Evolutionary conservation across 306 rosid genomes (phyloP), one percentile per base, ranked within the genome.

Genomic region (Carpinus viminea): DNA sequence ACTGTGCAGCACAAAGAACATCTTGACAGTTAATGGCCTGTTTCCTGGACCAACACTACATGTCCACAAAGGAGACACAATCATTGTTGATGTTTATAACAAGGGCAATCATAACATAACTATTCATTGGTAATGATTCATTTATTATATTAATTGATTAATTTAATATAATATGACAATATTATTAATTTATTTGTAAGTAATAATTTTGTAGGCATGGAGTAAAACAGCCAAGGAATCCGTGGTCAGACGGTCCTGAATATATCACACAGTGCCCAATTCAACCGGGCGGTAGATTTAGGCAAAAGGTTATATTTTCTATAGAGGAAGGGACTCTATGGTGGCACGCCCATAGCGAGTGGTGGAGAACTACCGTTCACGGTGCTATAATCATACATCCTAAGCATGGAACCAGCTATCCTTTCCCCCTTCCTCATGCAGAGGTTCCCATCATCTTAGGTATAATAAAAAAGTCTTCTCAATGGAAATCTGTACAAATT

Each of bases 281-380:
- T 8, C 79, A 76, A 71, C 82, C 88, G 0, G 89, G 87, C 34
- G 78, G 34, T 4, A 83, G 3, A 8, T 87, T 82, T 50, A 84
- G 65, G 2, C 89, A 89, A 13, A 80, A 74, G 21, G n/a, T 91
- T 20, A 38, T 79, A 3, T 78, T 87, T 20, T 75, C 96, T 3
- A 15, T 2, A 0, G 93, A 87, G 62, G 90, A 80, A 41, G 45
- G 45, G 8, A 87, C 96, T 45, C 7, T 91, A 3, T 91, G 91
- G 96, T 91, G 96, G 96, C 91, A 91, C 77, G 90, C 90, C 72
- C 96, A 91, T 20, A 87, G 87, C n/a, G 87, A 76, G 5, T 91
- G 96, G 93, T 74, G 76, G 17, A 77, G 92, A 57, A 93, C 91
- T 53, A 91, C 91, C 1, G 93, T 83, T 70, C 88, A 89, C 34